These are phyloP conservation scores for Chalaropsis ovoidea DNA, from an alignment of 2,329 filamentous ascomycete species.

Conservation along the genomic window DNA sequence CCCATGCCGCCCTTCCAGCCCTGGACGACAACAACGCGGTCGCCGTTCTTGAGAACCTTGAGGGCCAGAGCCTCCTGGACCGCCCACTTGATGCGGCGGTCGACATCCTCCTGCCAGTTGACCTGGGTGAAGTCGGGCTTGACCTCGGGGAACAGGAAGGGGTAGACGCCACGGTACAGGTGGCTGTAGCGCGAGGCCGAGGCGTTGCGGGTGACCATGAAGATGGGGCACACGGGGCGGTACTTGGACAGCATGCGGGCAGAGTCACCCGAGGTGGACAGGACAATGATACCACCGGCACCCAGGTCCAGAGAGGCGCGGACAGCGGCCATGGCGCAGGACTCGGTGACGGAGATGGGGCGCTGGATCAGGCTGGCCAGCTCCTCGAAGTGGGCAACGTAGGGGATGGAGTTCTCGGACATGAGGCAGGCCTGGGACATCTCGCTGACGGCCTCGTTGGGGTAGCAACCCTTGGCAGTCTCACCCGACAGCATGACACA, in stretches of 20 bases:
- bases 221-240: constrained; percentile 95
- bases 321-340: constrained; percentile 93
- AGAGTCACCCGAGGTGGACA: constrained; percentile 91
- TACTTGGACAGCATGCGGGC: constrained; percentile 96
- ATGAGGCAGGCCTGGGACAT: constrained; percentile 98
- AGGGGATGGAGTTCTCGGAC: constrained; percentile 94
- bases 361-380: constrained; percentile 72
- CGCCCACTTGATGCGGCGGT: constrained; percentile 95
- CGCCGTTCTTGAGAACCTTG: constrained; percentile 59
- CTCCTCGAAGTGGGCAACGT: constrained; percentile 94
- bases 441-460: constrained; percentile 82
- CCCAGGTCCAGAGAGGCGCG: constrained; percentile 92
- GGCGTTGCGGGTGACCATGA: constrained; percentile 91
- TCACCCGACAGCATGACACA: constrained; percentile 99
- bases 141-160: constrained; percentile 82
- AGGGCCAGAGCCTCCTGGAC: constrained; percentile 79
- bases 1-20: constrained; percentile 88
- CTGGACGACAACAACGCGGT: constrained; percentile 73
- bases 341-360: constrained; percentile 81
- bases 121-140: constrained; percentile 91
- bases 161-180: constrained; percentile 94
- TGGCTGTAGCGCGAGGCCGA: constrained; percentile 82
- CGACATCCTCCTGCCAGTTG: constrained; percentile 98
- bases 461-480: constrained; percentile 96
- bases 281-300: constrained; percentile 87